A percentile compares a stretch with the other conserved stretches of the same genome.
phyloP scores from a whole-genome alignment of 805 yeast genomes.

The Myxozyma melibiosi region DNA sequence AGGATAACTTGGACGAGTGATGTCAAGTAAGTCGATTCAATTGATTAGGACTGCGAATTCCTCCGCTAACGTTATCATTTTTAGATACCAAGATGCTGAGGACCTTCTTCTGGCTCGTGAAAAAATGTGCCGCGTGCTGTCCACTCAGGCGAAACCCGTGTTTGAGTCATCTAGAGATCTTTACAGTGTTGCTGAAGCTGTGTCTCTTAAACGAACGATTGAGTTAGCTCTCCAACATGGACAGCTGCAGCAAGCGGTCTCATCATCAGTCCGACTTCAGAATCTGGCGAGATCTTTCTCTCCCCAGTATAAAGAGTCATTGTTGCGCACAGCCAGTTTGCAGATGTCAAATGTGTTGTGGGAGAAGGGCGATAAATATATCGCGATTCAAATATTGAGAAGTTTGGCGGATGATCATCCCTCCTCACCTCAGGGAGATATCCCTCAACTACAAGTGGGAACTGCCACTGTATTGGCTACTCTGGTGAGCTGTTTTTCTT shows the following conservation, averaged over 20 bases:
- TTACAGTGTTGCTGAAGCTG: constrained; percentile 1
- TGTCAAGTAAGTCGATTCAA: constrained; percentile 1
- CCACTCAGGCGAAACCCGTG: not conserved
- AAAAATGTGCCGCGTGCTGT: constrained; percentile 2
- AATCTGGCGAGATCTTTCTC: constrained; percentile 1
- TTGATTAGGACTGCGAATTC: not conserved
- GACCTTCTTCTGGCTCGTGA: constrained; percentile 16
- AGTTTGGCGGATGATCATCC: constrained; percentile 20
- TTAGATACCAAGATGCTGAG: constrained; percentile 16
- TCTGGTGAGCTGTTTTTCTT: constrained; percentile 11
- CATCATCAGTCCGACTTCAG: constrained; percentile 35
- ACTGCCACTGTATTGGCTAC: constrained; percentile 17
- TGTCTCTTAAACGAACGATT: constrained; percentile 1
- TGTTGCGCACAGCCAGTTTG: constrained; percentile 42
- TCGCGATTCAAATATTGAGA: constrained; percentile 60
- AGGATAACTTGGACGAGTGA: constrained; percentile 2
- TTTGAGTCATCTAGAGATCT: not conserved
- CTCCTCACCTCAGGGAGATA: not conserved
- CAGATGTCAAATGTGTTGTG: constrained; percentile 67
- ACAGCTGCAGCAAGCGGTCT: constrained; percentile 35
- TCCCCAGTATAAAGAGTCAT: not conserved
- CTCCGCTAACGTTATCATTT: not conserved
- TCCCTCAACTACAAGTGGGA: constrained; percentile 11
- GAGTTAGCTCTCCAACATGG: constrained; percentile 27
- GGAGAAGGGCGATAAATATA: constrained; percentile 58